Evolutionary conservation across 2,329 filamentous ascomycete species (phyloP), one percentile per base, ranked within the genome.

Genomic region (Fusarium brevicatenulatum): DNA sequence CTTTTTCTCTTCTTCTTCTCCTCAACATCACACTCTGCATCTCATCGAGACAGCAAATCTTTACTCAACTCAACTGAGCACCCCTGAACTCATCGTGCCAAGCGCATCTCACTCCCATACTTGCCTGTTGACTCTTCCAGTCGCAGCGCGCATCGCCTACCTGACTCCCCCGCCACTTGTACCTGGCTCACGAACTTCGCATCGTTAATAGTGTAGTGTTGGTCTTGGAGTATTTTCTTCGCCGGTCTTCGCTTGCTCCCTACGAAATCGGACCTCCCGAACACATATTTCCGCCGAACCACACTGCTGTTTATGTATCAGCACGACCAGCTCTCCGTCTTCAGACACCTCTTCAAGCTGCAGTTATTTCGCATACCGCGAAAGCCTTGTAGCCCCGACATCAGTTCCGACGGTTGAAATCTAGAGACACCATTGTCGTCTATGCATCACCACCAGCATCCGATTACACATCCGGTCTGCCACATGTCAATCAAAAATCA

Each of bases 301-400:
- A 83, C 79, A 80, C 81, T 81, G 81, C 82, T 92, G 94, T 97
- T 93, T 97, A 97, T 97, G 95, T 97, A 97, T 97, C 95, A 95
- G 94, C 92, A 94, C 93, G 92, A 93, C 91, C 83, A 88, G 82
- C 90, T 90, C 91, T 91, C 93, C 93, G 91, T 94, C 91, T 95
- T 94, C 91, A 93, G 92, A 93, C 92, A 95, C 92, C 94, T 94
- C 89, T 91, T 94, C 89, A 94, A 94, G 93, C 94, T 97, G 93
- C 94, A 95, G 91, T 89, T 92, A 90, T 97, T 97, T 93, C 94
- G 94, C 91, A 95, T 93, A 93, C 89, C 91, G 91, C 92, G 93
- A 90, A 97, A 93, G 91, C 93, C 91, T 89, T 94, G 93, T 93
- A 95, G 93, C 88, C 91, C 91, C 84, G 91, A 95, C 86, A 92